Conservation (phyloP, 495 filamentous ascomycete genomes). For the Penicillium arizonense region DNA sequence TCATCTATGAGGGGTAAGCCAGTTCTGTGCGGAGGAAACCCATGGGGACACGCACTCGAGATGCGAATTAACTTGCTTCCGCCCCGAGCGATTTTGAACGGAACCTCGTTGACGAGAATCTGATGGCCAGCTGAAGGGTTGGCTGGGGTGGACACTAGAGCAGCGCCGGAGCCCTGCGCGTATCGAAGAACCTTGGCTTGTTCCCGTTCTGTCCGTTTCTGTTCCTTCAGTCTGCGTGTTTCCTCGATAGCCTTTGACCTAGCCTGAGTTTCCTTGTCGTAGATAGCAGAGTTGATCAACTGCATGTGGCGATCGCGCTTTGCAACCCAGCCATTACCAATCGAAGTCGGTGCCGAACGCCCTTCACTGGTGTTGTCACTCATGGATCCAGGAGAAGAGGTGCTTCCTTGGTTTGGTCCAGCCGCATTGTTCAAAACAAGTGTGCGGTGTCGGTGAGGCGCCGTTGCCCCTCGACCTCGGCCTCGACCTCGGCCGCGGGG, state of each 20-base stretch:
- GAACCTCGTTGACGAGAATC: conserved; percentile 70
- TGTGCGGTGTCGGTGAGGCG: conserved; percentile 65
- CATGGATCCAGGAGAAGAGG: conserved; percentile 34
- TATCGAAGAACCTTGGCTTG: conserved; percentile 52
- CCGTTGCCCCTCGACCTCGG: conserved; percentile 34
- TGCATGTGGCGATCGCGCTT: conserved; percentile 85
- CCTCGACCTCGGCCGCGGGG: conserved; percentile 41
- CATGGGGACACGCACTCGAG: conserved; percentile 55
- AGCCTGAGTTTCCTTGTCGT: conserved; percentile 71
- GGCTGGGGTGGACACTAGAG: conserved; percentile 31
- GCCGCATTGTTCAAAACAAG: conserved; percentile 66
- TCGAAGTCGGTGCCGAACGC: conserved; percentile 27
- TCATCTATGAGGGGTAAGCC: conserved; percentile 57
- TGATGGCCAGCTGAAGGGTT: conserved; percentile 53
- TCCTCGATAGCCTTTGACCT: conserved; percentile 73
- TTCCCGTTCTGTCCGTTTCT: conserved; percentile 61
- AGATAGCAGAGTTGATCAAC: conserved; percentile 81
- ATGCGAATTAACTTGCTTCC: conserved; percentile 83
- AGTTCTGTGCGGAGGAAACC: conserved; percentile 14
- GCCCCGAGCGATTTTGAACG: conserved; percentile 70
- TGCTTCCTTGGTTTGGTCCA: conserved; percentile 19
- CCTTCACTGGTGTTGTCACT: conserved; percentile 33
- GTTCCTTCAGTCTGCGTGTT: conserved; percentile 59
- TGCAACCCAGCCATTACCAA: conserved; percentile 64
- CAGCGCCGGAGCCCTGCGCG: conserved; percentile 41